A percentile compares a stretch with the other conserved stretches of the same genome.
phyloP scores from a whole-genome alignment of 371 early-diverging fungal genomes.

The Mucor piriformis region DNA sequence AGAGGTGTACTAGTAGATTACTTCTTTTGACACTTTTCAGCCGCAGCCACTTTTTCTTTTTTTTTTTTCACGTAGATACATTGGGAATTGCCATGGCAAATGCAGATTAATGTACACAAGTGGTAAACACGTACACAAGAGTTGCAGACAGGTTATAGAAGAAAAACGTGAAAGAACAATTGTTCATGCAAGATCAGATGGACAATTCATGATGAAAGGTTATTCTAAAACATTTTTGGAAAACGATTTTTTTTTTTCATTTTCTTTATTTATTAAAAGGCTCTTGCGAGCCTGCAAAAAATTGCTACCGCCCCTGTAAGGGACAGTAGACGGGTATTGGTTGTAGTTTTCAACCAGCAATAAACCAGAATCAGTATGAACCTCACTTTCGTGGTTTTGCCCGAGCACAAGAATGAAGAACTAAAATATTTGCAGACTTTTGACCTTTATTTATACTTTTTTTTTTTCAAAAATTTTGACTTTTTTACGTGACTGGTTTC shows the following conservation, averaged over 20 bases:
- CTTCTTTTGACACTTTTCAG: no score
- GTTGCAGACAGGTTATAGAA: no score
- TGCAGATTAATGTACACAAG: no score
- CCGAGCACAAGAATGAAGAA: slow-evolving; percentile 59
- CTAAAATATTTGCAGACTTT: slow-evolving; percentile 26
- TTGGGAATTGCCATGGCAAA: no score
- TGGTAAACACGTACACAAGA: no score
- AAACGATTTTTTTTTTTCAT: slow-evolving; percentile 24
- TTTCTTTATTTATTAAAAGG: slow-evolving; percentile 33
- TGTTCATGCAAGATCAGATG: no score
- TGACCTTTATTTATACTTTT: slow-evolving; percentile 38
- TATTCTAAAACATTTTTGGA: neutral
- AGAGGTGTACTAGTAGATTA: no score
- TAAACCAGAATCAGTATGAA: slow-evolving; percentile 60
- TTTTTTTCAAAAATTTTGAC: neutral
- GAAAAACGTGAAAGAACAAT: no score
- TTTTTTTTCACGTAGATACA: no score
- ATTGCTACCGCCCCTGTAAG: slow-evolving; percentile 50
- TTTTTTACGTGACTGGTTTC: neutral
- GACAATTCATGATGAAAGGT: no score
- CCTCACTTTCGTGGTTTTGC: slow-evolving; percentile 63
- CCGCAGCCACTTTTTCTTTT: no score
- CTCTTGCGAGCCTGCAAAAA: slow-evolving; percentile 50
- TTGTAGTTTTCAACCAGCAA: slow-evolving; percentile 67
- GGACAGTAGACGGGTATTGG: slow-evolving; percentile 59